Base-by-base conservation (phyloP, 106 monocot genomes). In the Phalaenopsis equestris region DNA sequence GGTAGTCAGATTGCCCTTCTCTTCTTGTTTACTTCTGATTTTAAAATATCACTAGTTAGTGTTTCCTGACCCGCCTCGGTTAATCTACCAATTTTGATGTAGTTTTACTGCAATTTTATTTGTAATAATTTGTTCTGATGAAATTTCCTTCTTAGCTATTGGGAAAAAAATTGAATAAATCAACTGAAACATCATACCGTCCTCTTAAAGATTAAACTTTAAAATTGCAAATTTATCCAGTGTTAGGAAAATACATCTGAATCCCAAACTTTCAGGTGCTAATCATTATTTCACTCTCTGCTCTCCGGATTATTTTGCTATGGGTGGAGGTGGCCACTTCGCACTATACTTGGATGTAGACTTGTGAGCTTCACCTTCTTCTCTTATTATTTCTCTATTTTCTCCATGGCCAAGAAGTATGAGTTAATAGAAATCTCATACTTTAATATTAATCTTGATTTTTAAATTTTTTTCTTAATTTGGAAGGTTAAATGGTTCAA, bases 271-370 rank as follows among this genome's bases (percentile, higher is more conserved):
- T 88, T 80, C 85, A 99, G 99, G 99, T 88, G 84, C 85, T 52
- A 99, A 99, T 89, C 93, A 85, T 78, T 99, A 99, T 84, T 95
- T 87, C 84, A 95, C 95, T 9, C 46, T 91, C 19, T 99, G 95
- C 81, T 89, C 93, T 37, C 84, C 88, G 61, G 95, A 91, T 58
- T 93, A 84, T 83, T 85, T 99, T 75, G 99, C 99, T 38, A 78
- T 95, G 80, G 99, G 99, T 79, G 99, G 99, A 23, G 99, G 99
- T 49, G 83, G 91, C 56, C 99, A 99, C 79, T 99, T 99, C 81
- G 95, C 99, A 41, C 86, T 99, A 37, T 99, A 95, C 90, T 88
- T 99, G 61, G 92, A 95, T 81, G 93, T 80, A 65, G 99, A 99
- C 55, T 86, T 99, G 99, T 99, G 79, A 90, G 95, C 8, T 86